phyloP scores from a whole-genome alignment of 2,329 filamentous ascomycete genomes.

The Fusarium udum region DNA sequence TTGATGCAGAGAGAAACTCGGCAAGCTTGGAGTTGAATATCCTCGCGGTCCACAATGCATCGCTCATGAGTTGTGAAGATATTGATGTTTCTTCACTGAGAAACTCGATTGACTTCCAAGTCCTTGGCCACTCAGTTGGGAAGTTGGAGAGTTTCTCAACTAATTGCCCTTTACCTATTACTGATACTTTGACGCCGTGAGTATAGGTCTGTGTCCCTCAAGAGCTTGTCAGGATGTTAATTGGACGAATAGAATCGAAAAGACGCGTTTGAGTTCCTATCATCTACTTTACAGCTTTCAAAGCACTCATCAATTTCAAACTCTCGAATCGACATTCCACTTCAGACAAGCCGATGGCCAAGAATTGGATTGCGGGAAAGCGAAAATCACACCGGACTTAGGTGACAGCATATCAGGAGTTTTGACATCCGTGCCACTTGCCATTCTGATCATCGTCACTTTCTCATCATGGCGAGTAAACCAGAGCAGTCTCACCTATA shows the following conservation, averaged over 20 bases:
- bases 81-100: neutral
- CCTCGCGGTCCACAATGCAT: neutral
- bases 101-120: neutral
- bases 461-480: neutral
- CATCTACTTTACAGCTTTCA: neutral
- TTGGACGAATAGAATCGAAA: neutral
- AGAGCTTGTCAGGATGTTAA: neutral
- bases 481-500: neutral
- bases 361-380: neutral
- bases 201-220: neutral
- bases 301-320: neutral
- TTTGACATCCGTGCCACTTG: neutral
- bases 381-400: neutral
- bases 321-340: neutral
- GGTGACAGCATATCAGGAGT: neutral
- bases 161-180: neutral
- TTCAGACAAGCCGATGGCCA: neutral
- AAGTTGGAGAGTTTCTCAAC: neutral
- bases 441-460: neutral
- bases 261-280: neutral
- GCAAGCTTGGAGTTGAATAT: neutral
- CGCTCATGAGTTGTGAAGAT: neutral
- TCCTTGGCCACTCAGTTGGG: neutral
- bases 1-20: neutral
- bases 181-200: neutral